phyloP scores from a whole-genome alignment of 495 filamentous ascomycete genomes.

The Neurospora tetrasperma region DNA sequence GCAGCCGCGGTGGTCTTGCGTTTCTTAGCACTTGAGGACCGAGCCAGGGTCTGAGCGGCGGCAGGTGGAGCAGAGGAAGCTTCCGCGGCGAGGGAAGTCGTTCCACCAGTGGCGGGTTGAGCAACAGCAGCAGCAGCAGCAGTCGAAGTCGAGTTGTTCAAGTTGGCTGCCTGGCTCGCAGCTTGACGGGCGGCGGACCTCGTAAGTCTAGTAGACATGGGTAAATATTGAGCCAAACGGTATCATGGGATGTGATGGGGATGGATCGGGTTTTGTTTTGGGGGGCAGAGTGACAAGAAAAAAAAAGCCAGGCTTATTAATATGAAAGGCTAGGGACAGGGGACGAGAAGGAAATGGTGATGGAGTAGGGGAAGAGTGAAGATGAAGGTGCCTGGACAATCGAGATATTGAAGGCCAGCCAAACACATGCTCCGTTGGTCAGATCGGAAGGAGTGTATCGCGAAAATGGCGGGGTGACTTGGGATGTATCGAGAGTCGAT shows the following conservation, averaged over 20 bases:
- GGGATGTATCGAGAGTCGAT: neutral
- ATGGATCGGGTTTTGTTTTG: neutral
- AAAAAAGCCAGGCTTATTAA: neutral
- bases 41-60: conserved; percentile 26
- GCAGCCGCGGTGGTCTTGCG: conserved; percentile 24
- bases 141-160: conserved; percentile 28
- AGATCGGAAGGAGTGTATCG: neutral
- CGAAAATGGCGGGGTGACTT: neutral
- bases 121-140: conserved; percentile 23
- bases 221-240: conserved; percentile 30
- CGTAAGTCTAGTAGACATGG: conserved; percentile 80
- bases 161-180: conserved; percentile 43
- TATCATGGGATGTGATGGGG: conserved; percentile 7
- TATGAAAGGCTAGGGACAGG: neutral
- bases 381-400: neutral
- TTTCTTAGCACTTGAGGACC: conserved; percentile 26
- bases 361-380: neutral
- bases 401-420: neutral
- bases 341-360: conserved; percentile 1
- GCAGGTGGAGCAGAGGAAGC: conserved; percentile 29
- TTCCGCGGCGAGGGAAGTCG: conserved; percentile 7
- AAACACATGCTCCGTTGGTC: neutral
- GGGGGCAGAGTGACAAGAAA: neutral
- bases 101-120: conserved; percentile 24
- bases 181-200: conserved; percentile 70